A percentile compares a stretch with the other conserved stretches of the same genome.
These are phyloP conservation scores for Dalbergia oliveri DNA, from an alignment of 306 rosid genomes.

Conservation along the genomic window DNA sequence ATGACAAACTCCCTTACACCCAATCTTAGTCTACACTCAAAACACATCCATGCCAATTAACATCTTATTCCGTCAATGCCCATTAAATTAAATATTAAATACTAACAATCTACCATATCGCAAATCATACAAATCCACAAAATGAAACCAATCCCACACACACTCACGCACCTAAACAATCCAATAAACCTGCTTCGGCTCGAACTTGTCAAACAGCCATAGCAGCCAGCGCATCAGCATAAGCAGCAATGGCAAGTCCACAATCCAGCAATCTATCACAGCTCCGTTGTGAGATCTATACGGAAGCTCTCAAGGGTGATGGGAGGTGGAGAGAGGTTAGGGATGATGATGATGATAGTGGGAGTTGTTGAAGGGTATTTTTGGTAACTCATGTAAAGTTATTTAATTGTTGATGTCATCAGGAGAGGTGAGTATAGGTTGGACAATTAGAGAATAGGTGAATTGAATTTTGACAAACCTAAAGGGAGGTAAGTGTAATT, in stretches of 20 bases:
- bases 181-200: conserved; percentile 65
- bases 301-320: conserved; percentile 70
- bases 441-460: too few relatives aligned
- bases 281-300: conserved; percentile 94
- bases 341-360: too few relatives aligned
- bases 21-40: conserved; percentile 14
- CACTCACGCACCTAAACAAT: background rate
- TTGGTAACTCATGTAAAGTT: too few relatives aligned
- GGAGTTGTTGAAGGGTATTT: too few relatives aligned
- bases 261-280: conserved; percentile 81
- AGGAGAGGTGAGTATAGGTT: too few relatives aligned
- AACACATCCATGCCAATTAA: conserved; percentile 2
- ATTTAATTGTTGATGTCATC: too few relatives aligned
- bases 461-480: too few relatives aligned
- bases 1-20: conserved; percentile 10
- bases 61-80: too few relatives aligned
- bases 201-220: conserved; percentile 79
- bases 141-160: conserved; percentile 27
- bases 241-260: conserved; percentile 65
- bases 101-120: background rate
- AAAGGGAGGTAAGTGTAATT: too few relatives aligned
- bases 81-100: too few relatives aligned
- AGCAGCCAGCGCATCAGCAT: conserved; percentile 90
- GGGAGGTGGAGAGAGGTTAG: too few relatives aligned
- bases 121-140: conserved; percentile 32